Evolutionary conservation across 164 flowering plant species (phyloP), one percentile per base, ranked within the genome.

Genomic region (Chimonanthus praecox): DNA sequence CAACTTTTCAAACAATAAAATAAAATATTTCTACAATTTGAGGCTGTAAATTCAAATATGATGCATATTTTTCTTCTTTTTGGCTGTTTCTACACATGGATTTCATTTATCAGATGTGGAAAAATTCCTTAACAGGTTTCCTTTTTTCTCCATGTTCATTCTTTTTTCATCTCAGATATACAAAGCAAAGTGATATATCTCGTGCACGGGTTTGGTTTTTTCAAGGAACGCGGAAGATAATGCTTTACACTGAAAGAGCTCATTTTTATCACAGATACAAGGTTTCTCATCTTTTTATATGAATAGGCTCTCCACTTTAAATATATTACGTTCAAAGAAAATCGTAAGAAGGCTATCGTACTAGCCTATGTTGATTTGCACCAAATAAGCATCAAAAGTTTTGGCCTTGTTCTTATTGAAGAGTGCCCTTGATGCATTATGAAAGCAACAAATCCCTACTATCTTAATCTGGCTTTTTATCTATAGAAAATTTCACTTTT

Each of bases 221-320:
- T 80, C 83, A 89, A 75, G 94, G 97, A 63, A 81, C 67, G 46
- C 76, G 84, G 72, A 91, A 90, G 77, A 92, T 95, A 67, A 87
- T 93, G 92, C 89, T 93, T 61, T 95, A 92, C 83, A 92, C 94
- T 10, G 97, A 95, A 81, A 85, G 99, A 78, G 84, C 89, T 75
- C 97, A 93, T 78, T 95, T 93, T 80, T 93, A 89, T 82, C 89
- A 84, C 78, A 83, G 99, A 88, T 95, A 90, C 75, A 95, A 95
- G 98, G 98, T 94, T 60, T 46, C 51, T 33, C 33, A 33, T 33
- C 33, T 33, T 33, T 33, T 33, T 33, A 33, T 33, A 1, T 33
- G 33, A 33, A 33, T 33, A 33, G 33, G 33, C 2, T 33, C 33
- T 33, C 33, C 1, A 33, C 33, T 33, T 33, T 33, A 33, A 33